These are phyloP conservation scores for Aspergillus japonicus DNA, from an alignment of 2,329 filamentous ascomycete species.

Conservation along the genomic window DNA sequence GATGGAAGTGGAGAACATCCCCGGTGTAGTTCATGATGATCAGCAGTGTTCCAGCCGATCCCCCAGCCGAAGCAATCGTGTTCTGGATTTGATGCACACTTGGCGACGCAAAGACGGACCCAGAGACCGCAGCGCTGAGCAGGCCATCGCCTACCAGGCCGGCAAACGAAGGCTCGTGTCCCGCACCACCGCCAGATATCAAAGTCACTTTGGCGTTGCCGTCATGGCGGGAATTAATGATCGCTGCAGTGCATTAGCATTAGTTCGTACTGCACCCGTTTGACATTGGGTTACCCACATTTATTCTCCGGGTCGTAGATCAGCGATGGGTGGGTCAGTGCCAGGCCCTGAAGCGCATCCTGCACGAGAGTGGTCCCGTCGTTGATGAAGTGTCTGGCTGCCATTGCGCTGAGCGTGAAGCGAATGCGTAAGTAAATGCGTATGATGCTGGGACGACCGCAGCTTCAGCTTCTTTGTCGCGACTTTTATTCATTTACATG, in stretches of 20 bases:
- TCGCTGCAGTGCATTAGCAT: neutral
- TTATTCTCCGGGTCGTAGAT: neutral
- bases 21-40: slow-evolving; percentile 8
- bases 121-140: slow-evolving; percentile 1
- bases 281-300: neutral
- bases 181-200: slow-evolving; percentile 3
- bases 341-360: neutral
- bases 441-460: too few relatives aligned
- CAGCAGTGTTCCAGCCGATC: neutral
- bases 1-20: slow-evolving; percentile 1
- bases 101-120: slow-evolving; percentile 1
- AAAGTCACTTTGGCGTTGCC: neutral
- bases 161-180: slow-evolving; percentile 3
- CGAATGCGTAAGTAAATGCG: too few relatives aligned
- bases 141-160: neutral
- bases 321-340: neutral
- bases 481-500: too few relatives aligned
- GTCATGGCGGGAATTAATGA: neutral
- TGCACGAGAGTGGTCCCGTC: neutral
- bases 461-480: too few relatives aligned
- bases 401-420: neutral
- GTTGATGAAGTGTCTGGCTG: slow-evolving; percentile 6
- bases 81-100: slow-evolving; percentile 1
- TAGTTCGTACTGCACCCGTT: neutral
- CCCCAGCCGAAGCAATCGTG: neutral